phyloP scores from a whole-genome alignment of 1,139 yeast genomes.

The Komagataea norvegica region DNA sequence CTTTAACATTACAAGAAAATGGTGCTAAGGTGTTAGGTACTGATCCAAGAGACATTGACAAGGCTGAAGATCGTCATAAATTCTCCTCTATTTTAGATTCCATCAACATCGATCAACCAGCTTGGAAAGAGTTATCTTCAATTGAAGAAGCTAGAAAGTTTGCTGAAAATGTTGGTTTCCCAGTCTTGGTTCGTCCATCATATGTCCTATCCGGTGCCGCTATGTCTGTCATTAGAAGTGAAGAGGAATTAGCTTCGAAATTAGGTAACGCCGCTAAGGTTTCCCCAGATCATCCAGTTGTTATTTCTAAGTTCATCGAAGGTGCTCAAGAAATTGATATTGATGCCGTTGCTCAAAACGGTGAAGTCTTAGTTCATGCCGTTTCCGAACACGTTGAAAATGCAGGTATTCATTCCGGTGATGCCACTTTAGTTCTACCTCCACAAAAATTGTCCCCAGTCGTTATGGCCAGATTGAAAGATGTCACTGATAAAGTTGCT shows the following conservation, averaged over 20 bases:
- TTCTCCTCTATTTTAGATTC: conserved; percentile 92
- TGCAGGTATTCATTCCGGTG: conserved; percentile 99
- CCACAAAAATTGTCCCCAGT: conserved; percentile 69
- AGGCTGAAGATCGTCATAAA: conserved; percentile 97
- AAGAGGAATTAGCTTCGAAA: conserved; percentile 74
- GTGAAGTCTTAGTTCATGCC: conserved; percentile 87
- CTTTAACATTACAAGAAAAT: conserved; percentile 72
- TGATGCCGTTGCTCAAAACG: conserved; percentile 91
- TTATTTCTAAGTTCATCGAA: conserved; percentile 89
- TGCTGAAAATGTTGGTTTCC: conserved; percentile 86
- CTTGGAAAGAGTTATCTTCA: conserved; percentile 93
- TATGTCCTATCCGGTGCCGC: conserved; percentile 98
- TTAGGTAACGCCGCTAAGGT: conserved; percentile 86
- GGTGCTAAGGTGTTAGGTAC: conserved; percentile 93
- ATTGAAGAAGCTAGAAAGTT: conserved; percentile 79
- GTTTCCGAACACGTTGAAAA: conserved; percentile 97
- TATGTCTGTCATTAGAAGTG: conserved; percentile 84
- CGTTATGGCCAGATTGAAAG: conserved; percentile 60
- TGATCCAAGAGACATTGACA: conserved; percentile 89
- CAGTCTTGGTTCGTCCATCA: conserved; percentile 96
- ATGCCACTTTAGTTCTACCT: conserved; percentile 91
- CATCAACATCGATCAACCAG: conserved; percentile 91
- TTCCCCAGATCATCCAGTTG: conserved; percentile 91
- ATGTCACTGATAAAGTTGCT: conserved; percentile 89
- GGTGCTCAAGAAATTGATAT: conserved; percentile 97